Conservation (phyloP, 495 filamentous ascomycete species). For the Physcia stellaris region DNA sequence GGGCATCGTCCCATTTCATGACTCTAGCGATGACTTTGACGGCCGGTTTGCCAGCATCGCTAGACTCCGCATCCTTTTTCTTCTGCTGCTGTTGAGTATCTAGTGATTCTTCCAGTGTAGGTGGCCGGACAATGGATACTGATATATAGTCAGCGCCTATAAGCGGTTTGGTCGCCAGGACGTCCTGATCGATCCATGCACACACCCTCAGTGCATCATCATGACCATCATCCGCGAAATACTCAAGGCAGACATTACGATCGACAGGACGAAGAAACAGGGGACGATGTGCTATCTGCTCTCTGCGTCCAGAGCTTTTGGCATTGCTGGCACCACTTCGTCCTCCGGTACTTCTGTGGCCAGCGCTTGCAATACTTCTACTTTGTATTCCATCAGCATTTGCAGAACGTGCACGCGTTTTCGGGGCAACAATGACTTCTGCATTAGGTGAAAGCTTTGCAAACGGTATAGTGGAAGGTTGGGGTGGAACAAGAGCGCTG, state of each 20-base stretch:
- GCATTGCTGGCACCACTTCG: slow-evolving; percentile 59
- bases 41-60: slow-evolving; percentile 45
- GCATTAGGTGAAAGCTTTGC: slow-evolving; percentile 88
- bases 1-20: slow-evolving; percentile 70
- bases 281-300: slow-evolving; percentile 41
- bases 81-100: slow-evolving; percentile 61
- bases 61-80: slow-evolving; percentile 39
- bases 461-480: slow-evolving; percentile 54
- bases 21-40: slow-evolving; percentile 64
- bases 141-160: slow-evolving; percentile 58
- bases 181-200: slow-evolving; percentile 77
- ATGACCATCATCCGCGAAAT: slow-evolving; percentile 49
- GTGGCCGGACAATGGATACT: slow-evolving; percentile 68
- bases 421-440: slow-evolving; percentile 93
- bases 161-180: slow-evolving; percentile 52
- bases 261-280: slow-evolving; percentile 71
- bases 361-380: slow-evolving; percentile 55
- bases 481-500: slow-evolving; percentile 62
- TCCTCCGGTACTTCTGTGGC: slow-evolving; percentile 56
- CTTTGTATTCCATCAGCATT: slow-evolving; percentile 43
- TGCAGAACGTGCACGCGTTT: slow-evolving; percentile 49
- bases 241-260: slow-evolving; percentile 46
- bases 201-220: slow-evolving; percentile 53
- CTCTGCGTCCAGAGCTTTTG: slow-evolving; percentile 33
- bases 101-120: slow-evolving; percentile 56